These are phyloP conservation scores for Thermomucor indicae-seudaticae DNA, from an alignment of 371 early-diverging fungal genomes.

Conservation along the genomic window DNA sequence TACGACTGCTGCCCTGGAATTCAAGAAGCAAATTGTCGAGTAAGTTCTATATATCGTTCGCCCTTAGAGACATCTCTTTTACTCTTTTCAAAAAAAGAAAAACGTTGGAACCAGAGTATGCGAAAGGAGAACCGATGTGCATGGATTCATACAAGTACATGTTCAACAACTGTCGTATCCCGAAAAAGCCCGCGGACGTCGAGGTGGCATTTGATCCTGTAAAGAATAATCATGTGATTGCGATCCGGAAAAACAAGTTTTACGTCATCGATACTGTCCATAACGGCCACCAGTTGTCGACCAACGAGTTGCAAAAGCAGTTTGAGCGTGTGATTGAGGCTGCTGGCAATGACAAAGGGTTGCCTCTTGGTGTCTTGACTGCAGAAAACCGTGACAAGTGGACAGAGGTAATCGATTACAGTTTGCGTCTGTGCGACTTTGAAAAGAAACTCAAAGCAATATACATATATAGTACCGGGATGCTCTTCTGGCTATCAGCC, in stretches of 20 bases:
- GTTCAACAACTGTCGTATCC: conserved; percentile 96
- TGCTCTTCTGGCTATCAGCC: conserved; percentile 56
- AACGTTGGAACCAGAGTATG: conserved; percentile 82
- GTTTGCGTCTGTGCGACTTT: neutral
- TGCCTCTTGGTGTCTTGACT: conserved; percentile 85
- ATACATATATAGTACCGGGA: conserved; percentile 42
- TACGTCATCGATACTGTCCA: conserved; percentile 71
- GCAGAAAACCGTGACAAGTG: conserved; percentile 91
- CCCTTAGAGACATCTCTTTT: neutral
- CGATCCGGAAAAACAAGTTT: conserved; percentile 89
- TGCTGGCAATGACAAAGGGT: conserved; percentile 71
- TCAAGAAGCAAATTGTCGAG: conserved; percentile 76
- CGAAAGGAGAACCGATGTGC: conserved; percentile 76
- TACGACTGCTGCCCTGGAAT: conserved; percentile 82
- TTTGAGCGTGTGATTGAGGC: conserved; percentile 67
- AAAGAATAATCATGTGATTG: conserved; percentile 79
- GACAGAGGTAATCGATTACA: conserved; percentile 71
- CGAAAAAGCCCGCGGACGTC: conserved; percentile 79
- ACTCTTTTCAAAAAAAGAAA: conserved; percentile 32
- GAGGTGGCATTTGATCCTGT: conserved; percentile 72
- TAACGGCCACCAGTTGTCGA: conserved; percentile 76
- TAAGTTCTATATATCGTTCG: conserved; percentile 17
- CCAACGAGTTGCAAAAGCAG: conserved; percentile 80
- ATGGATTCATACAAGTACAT: conserved; percentile 91
- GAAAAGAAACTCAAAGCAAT: neutral